Percentiles rank a stretch among this genome's conserved stretches.
phyloP scores from a whole-genome alignment of 2,329 filamentous ascomycete species.

The Grosmannia huntii region DNA sequence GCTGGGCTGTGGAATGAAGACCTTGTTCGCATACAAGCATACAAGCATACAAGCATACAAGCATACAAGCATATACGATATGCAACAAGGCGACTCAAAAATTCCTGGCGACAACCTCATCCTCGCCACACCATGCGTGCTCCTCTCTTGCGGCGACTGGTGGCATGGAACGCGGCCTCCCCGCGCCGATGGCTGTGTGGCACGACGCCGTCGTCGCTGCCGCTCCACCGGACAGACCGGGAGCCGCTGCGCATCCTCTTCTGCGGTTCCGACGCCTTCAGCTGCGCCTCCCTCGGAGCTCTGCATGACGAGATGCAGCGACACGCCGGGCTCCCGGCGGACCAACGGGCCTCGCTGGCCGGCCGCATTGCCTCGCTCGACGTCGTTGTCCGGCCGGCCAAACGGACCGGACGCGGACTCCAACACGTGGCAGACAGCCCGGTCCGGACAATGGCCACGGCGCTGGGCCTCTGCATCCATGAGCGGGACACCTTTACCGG shows the following conservation, averaged over 20 bases:
- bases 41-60: no score
- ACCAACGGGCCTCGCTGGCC: slow-evolving; percentile 22
- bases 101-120: no score
- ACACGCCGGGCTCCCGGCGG: neutral
- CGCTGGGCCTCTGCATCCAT: slow-evolving; percentile 55
- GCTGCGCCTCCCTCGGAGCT: slow-evolving; percentile 61
- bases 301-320: slow-evolving; percentile 41
- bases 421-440: slow-evolving; percentile 62
- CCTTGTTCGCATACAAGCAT: neutral
- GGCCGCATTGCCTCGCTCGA: slow-evolving; percentile 62
- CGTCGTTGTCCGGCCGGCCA: slow-evolving; percentile 71
- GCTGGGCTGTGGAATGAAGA: slow-evolving; percentile 8
- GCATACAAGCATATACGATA: no score
- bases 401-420: slow-evolving; percentile 62
- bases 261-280: slow-evolving; percentile 88
- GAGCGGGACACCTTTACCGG: slow-evolving; percentile 69
- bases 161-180: neutral
- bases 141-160: neutral
- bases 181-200: neutral
- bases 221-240: neutral
- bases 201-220: neutral
- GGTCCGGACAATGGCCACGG: slow-evolving; percentile 51
- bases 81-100: no score
- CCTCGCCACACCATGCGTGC: neutral
- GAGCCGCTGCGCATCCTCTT: slow-evolving; percentile 75